phyloP scores from a whole-genome alignment of 345 rosid genomes.

The Turnera subulata region DNA sequence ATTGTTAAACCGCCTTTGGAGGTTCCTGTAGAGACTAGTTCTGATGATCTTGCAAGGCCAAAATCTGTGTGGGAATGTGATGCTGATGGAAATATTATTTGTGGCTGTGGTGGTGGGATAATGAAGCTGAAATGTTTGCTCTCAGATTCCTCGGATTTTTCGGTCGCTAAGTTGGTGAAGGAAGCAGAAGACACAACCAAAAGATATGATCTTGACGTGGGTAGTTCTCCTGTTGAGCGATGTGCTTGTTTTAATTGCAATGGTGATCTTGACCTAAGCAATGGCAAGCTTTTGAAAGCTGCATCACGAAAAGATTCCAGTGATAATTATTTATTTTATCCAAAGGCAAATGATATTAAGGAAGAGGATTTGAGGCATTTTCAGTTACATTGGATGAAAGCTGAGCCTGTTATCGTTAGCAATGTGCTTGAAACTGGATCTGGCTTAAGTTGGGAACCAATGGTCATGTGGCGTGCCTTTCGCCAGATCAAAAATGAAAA shows the following conservation, averaged over 20 bases:
- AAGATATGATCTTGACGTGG: conserved; percentile 80
- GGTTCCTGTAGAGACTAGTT: conserved; percentile 23
- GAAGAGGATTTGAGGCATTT: conserved; percentile 77
- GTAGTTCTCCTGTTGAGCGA: conserved; percentile 64
- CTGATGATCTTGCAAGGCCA: conserved; percentile 45
- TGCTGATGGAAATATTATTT: conserved; percentile 55
- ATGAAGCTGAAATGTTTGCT: conserved; percentile 51
- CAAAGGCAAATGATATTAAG: conserved; percentile 44
- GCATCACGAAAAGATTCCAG: conserved; percentile 52
- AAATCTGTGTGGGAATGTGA: conserved; percentile 50
- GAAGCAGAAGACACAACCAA: conserved; percentile 84
- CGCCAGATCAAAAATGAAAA: too few relatives aligned
- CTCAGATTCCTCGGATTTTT: too few relatives aligned
- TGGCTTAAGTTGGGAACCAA: conserved; percentile 78
- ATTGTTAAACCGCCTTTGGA: too few relatives aligned
- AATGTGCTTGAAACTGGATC: conserved; percentile 53
- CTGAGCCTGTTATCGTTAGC: conserved; percentile 80
- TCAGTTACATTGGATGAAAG: conserved; percentile 93
- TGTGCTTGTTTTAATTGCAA: conserved; percentile 54
- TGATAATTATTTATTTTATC: conserved; percentile 70
- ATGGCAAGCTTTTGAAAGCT: conserved; percentile 59
- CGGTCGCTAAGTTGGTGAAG: conserved; percentile 66
- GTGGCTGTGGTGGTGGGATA: too few relatives aligned
- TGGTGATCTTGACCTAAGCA: conserved; percentile 35
- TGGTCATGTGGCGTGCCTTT: too few relatives aligned